These are phyloP conservation scores for Yamadazyma kitorensis DNA, from an alignment of 805 yeast genomes.

Conservation along the genomic window DNA sequence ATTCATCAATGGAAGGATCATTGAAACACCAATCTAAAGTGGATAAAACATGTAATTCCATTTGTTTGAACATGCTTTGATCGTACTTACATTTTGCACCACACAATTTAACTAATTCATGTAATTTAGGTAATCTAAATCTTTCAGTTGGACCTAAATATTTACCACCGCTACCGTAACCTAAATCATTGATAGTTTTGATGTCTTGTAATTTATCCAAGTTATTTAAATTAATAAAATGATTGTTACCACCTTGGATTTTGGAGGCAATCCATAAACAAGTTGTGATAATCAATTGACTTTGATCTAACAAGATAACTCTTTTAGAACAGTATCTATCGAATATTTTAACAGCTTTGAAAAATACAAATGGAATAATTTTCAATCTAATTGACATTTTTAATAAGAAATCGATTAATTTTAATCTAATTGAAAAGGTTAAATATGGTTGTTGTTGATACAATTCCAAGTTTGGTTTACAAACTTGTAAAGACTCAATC, in stretches of 20 bases:
- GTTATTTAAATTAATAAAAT: conserved; percentile 48
- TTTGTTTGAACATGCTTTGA: conserved; percentile 53
- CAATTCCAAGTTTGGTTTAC: conserved; percentile 50
- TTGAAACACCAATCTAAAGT: conserved; percentile 63
- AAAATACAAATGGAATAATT: conserved; percentile 63
- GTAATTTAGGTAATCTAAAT: conserved; percentile 68
- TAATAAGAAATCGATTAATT: conserved; percentile 74
- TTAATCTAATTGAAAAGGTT: conserved; percentile 66
- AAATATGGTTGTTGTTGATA: conserved; percentile 89
- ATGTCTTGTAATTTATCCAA: conserved; percentile 20
- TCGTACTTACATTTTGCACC: conserved; percentile 57
- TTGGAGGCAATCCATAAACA: conserved; percentile 93
- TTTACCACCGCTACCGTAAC: conserved; percentile 54
- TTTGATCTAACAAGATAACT: conserved; percentile 79
- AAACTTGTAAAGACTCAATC: conserved; percentile 28
- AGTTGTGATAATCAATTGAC: conserved; percentile 87
- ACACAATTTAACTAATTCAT: conserved; percentile 70
- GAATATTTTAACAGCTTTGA: conserved; percentile 69
- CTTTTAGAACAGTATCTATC: conserved; percentile 91
- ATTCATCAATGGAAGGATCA: conserved; percentile 53
- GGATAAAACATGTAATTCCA: conserved; percentile 48
- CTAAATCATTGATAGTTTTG: conserved; percentile 35
- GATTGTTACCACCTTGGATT: conserved; percentile 72
- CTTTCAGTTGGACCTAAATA: conserved; percentile 70
- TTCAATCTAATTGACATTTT: conserved; percentile 66